phyloP scores from a whole-genome alignment of 169 alveolate genomes.

The Theileria annulata region DNA sequence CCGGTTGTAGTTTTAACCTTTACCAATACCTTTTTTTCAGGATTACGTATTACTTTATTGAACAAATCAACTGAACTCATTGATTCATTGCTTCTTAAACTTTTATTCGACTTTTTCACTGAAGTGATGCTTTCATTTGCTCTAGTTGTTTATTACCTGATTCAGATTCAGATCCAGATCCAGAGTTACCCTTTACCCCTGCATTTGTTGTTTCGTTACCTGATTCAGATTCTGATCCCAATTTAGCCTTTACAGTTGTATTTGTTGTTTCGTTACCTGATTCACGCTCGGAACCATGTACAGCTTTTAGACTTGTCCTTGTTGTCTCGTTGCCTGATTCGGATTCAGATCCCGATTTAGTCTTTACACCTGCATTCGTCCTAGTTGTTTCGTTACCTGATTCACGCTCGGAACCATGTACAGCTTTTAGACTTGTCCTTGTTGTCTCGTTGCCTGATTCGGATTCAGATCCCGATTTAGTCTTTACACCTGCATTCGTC shows the following conservation, averaged over 20 bases:
- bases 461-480: background rate
- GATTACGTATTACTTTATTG: background rate
- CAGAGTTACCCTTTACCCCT: background rate
- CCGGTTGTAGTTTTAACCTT: conserved; percentile 27
- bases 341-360: background rate
- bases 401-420: background rate
- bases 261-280: background rate
- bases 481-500: background rate
- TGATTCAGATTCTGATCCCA: background rate
- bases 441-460: background rate
- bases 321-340: background rate
- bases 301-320: background rate
- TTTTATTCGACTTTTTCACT: background rate
- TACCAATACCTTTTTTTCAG: conserved; percentile 36
- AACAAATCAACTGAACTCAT: background rate
- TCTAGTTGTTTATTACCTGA: background rate
- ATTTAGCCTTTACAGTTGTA: background rate
- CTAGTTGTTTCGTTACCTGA: background rate
- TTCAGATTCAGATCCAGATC: background rate
- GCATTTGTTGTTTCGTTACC: background rate
- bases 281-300: background rate
- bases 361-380: background rate
- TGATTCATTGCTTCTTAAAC: background rate
- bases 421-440: background rate
- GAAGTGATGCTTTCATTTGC: background rate